phyloP scores from a whole-genome alignment of 768 basidiomycete genomes.

The Harrya chromipes region DNA sequence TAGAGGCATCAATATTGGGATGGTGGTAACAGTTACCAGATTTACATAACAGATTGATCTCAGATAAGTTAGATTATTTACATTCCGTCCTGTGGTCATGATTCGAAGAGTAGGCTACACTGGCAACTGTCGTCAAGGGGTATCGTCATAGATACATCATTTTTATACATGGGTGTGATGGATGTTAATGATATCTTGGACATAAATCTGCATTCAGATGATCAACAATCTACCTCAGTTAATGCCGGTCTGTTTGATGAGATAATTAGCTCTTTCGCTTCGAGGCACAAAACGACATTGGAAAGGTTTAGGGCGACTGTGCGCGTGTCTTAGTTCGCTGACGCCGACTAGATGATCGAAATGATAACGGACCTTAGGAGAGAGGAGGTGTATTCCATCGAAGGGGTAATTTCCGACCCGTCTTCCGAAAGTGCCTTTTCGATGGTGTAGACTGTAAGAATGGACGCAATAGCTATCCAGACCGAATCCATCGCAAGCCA shows the following conservation, averaged over 20 bases:
- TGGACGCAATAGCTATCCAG: slow-evolving; percentile 41
- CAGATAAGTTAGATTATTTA: too few species aligned
- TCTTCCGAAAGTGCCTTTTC: slow-evolving; percentile 32
- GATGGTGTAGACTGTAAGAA: slow-evolving; percentile 40
- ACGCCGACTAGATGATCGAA: neutral
- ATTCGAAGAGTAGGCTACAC: neutral
- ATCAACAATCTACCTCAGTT: neutral
- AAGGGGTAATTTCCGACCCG: slow-evolving; percentile 34
- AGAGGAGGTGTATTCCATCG: slow-evolving; percentile 34
- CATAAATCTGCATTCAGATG: too few species aligned
- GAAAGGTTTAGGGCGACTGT: slow-evolving; percentile 43
- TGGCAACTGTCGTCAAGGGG: neutral
- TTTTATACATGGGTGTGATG: neutral
- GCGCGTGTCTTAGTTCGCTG: neutral
- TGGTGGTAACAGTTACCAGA: slow-evolving; percentile 39
- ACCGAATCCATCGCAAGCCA: slow-evolving; percentile 42
- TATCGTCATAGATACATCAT: neutral
- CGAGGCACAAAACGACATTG: slow-evolving; percentile 37
- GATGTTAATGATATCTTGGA: neutral
- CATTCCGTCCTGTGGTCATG: neutral
- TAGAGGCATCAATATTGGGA: slow-evolving; percentile 42
- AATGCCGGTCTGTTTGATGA: slow-evolving; percentile 24
- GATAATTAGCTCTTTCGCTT: slow-evolving; percentile 26
- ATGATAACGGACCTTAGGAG: slow-evolving; percentile 33
- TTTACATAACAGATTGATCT: neutral